phyloP scores from a whole-genome alignment of 164 flowering plant species.

The Saururus chinensis region DNA sequence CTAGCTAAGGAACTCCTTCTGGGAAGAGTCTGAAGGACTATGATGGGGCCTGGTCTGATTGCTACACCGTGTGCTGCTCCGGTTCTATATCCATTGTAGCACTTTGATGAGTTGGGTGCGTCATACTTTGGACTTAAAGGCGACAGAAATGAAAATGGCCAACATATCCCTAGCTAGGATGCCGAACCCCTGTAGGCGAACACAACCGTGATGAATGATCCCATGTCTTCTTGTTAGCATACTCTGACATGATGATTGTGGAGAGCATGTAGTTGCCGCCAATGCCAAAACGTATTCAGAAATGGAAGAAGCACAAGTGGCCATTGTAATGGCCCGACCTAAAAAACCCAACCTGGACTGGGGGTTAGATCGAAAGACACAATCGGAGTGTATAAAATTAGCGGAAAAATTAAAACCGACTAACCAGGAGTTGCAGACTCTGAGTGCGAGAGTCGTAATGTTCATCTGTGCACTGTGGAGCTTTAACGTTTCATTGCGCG shows the following conservation, averaged over 20 bases:
- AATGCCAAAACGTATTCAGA: conserved; percentile 12
- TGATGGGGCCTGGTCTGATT: background rate
- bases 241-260: conserved; percentile 12
- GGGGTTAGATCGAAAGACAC: too few relatives aligned
- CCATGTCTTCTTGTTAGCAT: conserved; percentile 10
- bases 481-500: too few relatives aligned
- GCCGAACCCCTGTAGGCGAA: conserved; percentile 14
- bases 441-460: too few relatives aligned
- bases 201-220: conserved; percentile 12
- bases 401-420: too few relatives aligned
- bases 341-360: too few relatives aligned
- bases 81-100: conserved; percentile 22
- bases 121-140: conserved; percentile 4
- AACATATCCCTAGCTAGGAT: conserved; percentile 9
- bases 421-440: too few relatives aligned
- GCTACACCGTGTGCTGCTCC: conserved; percentile 19
- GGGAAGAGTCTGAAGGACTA: conserved; percentile 12
- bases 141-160: conserved; percentile 6
- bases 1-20: conserved; percentile 3
- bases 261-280: conserved; percentile 13
- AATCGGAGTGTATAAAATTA: too few relatives aligned
- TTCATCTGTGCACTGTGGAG: too few relatives aligned
- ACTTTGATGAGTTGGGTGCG: conserved; percentile 20
- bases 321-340: too few relatives aligned
- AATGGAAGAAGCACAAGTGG: conserved; percentile 10